Evolutionary conservation across 345 rosid species (phyloP).

Genomic region (Linum trigynum): DNA sequence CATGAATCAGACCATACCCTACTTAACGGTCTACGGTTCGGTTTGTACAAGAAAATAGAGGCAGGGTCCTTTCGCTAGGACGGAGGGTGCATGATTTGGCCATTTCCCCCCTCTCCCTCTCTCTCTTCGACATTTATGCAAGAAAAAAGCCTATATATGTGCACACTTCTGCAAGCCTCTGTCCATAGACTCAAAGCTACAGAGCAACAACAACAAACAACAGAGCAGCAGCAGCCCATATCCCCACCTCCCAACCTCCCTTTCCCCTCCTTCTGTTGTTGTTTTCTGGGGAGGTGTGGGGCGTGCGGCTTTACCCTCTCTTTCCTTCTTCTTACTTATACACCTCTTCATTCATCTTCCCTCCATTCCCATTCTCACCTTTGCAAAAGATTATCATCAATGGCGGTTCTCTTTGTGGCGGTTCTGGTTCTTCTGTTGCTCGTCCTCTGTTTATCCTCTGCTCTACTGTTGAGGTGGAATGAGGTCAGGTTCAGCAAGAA

Average conservation of each 20-base stretch:
- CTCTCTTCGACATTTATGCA: neutral
- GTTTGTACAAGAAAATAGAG: no score
- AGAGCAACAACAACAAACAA: neutral
- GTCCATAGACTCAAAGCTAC: neutral
- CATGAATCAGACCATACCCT: no score
- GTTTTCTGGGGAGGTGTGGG: neutral
- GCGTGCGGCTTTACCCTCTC: neutral
- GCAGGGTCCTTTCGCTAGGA: neutral
- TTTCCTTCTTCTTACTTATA: neutral
- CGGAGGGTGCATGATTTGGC: conserved; percentile 7
- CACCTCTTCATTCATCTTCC: no score
- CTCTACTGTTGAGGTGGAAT: conserved; percentile 60
- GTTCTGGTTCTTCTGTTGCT: conserved; percentile 12
- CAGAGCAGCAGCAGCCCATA: neutral
- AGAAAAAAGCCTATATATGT: neutral
- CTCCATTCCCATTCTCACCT: no score
- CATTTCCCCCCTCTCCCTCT: neutral
- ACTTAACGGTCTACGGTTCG: no score
- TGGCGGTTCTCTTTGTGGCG: conserved; percentile 54
- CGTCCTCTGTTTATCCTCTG: conserved; percentile 39
- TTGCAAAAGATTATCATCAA: conserved; percentile 12
- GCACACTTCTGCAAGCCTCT: neutral
- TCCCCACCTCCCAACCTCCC: no score
- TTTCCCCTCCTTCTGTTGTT: neutral
- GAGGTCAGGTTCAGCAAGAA: conserved; percentile 41